Conservation (phyloP, 148 eudicot species). For the Nepenthes mirabilis region DNA sequence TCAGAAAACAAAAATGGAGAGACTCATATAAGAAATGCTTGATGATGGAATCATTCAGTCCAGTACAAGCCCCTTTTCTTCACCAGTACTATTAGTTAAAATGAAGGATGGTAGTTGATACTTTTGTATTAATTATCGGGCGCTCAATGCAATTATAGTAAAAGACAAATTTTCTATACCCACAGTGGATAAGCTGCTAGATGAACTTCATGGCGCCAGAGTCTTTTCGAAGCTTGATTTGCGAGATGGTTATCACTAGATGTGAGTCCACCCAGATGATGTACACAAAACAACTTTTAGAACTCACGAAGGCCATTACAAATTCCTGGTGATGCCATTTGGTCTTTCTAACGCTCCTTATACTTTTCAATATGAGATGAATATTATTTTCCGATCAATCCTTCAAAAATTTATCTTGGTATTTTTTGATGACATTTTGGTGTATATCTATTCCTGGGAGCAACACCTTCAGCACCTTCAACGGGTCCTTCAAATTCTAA, state of each 20-base stretch:
- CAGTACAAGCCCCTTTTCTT: not conserved
- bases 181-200: not conserved
- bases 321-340: slow-evolving; percentile 5
- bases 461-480: no score
- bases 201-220: not conserved
- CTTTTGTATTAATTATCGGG: not conserved
- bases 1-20: no score
- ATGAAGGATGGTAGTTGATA: not conserved
- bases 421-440: slow-evolving; percentile 1
- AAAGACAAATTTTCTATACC: slow-evolving; percentile 3
- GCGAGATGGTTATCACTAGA: not conserved
- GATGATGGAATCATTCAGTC: not conserved
- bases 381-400: not conserved
- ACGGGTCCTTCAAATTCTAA: no score
- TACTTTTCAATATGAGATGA: slow-evolving; percentile 6
- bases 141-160: not conserved
- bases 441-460: not conserved
- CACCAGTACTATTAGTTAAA: not conserved
- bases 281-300: not conserved
- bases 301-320: not conserved
- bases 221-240: slow-evolving; percentile 1
- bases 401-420: not conserved
- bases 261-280: not conserved
- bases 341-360: slow-evolving; percentile 4
- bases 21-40: no score